phyloP scores from a whole-genome alignment of 2,329 filamentous ascomycete genomes.

The Acarospora socialis region DNA sequence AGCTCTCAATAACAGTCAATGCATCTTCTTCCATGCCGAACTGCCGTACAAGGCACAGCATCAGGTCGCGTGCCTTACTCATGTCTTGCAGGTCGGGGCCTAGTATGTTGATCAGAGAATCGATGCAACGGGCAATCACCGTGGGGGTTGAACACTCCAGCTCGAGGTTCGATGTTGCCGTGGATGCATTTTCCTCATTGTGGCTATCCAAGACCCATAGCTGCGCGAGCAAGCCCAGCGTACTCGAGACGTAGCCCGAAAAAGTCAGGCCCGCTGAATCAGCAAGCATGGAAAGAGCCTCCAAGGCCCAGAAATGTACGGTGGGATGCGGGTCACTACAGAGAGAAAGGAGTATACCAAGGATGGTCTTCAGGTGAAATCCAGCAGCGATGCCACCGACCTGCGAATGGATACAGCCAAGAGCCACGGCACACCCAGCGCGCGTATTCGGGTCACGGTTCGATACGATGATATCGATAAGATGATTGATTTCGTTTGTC shows the following conservation, averaged over 20 bases:
- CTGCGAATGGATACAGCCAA: constrained; percentile 87
- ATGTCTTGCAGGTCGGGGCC: constrained; percentile 91
- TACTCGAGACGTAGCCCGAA: constrained; percentile 76
- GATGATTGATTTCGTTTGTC: constrained; percentile 72
- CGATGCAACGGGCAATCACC: constrained; percentile 73
- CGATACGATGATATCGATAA: constrained; percentile 85
- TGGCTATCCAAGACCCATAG: constrained; percentile 86
- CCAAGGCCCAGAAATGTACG: constrained; percentile 92
- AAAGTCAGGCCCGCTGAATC: constrained; percentile 90
- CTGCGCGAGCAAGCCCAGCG: constrained; percentile 85
- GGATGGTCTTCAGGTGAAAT: constrained; percentile 88
- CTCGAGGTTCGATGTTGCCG: constrained; percentile 81
- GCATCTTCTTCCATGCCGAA: constrained; percentile 64
- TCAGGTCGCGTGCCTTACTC: constrained; percentile 79
- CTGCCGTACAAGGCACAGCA: constrained; percentile 70
- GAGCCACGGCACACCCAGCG: constrained; percentile 83
- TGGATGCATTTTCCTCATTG: constrained; percentile 64
- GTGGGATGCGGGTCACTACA: constrained; percentile 90
- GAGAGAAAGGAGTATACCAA: constrained; percentile 95
- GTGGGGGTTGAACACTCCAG: constrained; percentile 69
- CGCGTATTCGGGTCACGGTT: constrained; percentile 88
- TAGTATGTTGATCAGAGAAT: constrained; percentile 92
- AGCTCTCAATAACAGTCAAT: constrained; percentile 58
- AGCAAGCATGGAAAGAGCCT: constrained; percentile 71
- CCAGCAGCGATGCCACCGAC: constrained; percentile 96